A percentile compares a stretch with the other conserved stretches of the same genome.
Conservation (phyloP, 345 rosid genomes). For the Bruguiera sexangula region DNA sequence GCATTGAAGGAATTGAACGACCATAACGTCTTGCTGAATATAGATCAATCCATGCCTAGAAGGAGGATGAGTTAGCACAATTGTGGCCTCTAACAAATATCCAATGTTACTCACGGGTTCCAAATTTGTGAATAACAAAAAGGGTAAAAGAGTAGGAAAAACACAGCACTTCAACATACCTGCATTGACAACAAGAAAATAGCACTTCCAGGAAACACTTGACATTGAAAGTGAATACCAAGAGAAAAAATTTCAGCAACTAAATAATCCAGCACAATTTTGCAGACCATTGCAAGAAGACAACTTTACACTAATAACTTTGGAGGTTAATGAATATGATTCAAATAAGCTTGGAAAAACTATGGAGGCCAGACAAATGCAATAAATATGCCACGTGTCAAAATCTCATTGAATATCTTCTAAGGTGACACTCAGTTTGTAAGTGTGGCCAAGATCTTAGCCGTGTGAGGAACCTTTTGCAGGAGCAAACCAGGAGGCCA, state of each 20-base stretch:
- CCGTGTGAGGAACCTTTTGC: too few species aligned
- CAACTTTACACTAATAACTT: background rate
- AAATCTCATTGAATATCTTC: too few species aligned
- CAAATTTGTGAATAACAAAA: background rate
- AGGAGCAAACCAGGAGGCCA: too few species aligned
- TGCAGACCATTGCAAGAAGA: background rate
- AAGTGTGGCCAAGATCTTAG: too few species aligned
- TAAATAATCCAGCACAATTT: background rate
- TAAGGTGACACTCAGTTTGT: too few species aligned
- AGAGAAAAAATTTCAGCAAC: background rate
- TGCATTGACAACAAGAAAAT: background rate
- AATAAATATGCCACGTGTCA: background rate
- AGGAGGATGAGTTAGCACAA: slow-evolving; percentile 12
- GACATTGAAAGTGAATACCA: background rate
- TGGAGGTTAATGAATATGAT: background rate
- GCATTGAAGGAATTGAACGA: slow-evolving; percentile 33
- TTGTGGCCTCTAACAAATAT: background rate
- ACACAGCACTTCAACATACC: background rate
- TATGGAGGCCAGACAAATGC: background rate
- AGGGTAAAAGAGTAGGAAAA: too few species aligned
- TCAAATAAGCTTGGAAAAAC: background rate
- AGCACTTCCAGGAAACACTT: background rate
- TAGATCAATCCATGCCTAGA: slow-evolving; percentile 54
- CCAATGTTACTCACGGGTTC: slow-evolving; percentile 1
- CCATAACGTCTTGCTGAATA: slow-evolving; percentile 63